Evolutionary conservation across 2,329 filamentous ascomycete genomes (phyloP), one percentile per base, ranked within the genome.

Genomic region (Scopulariopsis brevicaulis): DNA sequence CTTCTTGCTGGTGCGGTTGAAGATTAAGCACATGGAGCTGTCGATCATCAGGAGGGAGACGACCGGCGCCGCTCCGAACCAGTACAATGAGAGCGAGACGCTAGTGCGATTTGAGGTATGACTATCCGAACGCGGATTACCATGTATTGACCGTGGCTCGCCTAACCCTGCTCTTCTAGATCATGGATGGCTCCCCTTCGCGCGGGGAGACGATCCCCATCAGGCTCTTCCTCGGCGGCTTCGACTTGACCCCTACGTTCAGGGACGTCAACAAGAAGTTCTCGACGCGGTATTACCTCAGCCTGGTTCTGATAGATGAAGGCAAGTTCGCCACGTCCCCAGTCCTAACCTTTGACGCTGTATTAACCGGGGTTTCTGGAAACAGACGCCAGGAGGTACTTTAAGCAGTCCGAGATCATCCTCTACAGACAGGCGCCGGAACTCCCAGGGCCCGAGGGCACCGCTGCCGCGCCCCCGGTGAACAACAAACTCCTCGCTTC

Each of bases 231-330:
- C 83, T 99, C 11, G 94, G 94, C 61, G 94, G 94, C 56, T 99
- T 99, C 70, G 95, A 99, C 73, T 75, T 99, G 62, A 99, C 94
- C 4, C 94, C 94, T 18, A 99, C 94, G 14, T 99, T 99, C 82
- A 89, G 94, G 62, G 94, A 99, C 71, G 95, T 99, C 65, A 99
- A 99, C 82, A 99, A 99, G 81, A 99, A 99, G 76, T 99, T 96
- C 73, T 97, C 93, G 28, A 97, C 93, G 43, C 82, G 94, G 67
- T 99, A 99, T 75, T 99, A 99, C 74, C 82, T 99, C 62, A 96
- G 92, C 70, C 76, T 99, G 62, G 94, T 99, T 24, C 80, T 96
- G 64, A 96, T 96, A 64, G 92, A 96, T 68, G 92, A 96, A 83
- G 90, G 90, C 89, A 74, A 64, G 77, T 70, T 55, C 46, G 28